Evolutionary conservation across 495 filamentous ascomycete species (phyloP).

Genomic region (Podospora pseudocomata): DNA sequence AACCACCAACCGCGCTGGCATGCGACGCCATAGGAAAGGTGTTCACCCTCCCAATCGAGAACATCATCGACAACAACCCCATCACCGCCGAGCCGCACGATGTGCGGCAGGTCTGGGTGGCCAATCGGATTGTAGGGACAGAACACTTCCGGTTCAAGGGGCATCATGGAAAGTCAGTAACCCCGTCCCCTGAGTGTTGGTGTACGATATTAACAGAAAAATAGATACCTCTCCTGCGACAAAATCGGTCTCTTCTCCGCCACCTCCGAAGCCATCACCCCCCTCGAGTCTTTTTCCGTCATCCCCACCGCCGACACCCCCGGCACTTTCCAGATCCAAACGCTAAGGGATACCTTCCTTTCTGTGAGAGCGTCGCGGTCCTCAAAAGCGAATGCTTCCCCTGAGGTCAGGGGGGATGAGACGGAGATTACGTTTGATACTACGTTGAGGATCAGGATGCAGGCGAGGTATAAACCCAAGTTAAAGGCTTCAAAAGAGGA

Average conservation of each 20-base stretch:
- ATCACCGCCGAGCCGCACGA: conserved; percentile 86
- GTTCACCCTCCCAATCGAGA: conserved; percentile 74
- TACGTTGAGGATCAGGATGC: conserved; percentile 83
- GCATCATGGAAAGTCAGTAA: conserved; percentile 71
- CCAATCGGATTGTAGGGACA: conserved; percentile 76
- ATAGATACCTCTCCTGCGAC: conserved; percentile 73
- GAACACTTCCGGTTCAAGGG: conserved; percentile 81
- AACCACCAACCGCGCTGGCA: conserved; percentile 65
- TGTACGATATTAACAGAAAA: not conserved
- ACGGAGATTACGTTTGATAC: conserved; percentile 67
- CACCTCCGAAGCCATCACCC: conserved; percentile 71
- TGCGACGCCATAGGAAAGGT: conserved; percentile 82
- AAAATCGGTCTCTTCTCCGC: conserved; percentile 75
- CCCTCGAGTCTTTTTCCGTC: conserved; percentile 77
- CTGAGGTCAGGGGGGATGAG: conserved; percentile 77
- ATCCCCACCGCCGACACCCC: conserved; percentile 60
- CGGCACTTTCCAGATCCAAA: conserved; percentile 67
- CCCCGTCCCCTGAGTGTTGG: no score
- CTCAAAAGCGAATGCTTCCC: conserved; percentile 40
- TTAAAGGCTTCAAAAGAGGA: conserved; percentile 72
- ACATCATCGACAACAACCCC: conserved; percentile 75
- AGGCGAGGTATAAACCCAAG: conserved; percentile 64
- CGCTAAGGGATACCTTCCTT: conserved; percentile 58
- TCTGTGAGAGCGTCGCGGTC: conserved; percentile 46
- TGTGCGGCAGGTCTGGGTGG: conserved; percentile 92